These are phyloP conservation scores for Fusarium continuum DNA, from an alignment of 2,329 filamentous ascomycete genomes.

Conservation along the genomic window DNA sequence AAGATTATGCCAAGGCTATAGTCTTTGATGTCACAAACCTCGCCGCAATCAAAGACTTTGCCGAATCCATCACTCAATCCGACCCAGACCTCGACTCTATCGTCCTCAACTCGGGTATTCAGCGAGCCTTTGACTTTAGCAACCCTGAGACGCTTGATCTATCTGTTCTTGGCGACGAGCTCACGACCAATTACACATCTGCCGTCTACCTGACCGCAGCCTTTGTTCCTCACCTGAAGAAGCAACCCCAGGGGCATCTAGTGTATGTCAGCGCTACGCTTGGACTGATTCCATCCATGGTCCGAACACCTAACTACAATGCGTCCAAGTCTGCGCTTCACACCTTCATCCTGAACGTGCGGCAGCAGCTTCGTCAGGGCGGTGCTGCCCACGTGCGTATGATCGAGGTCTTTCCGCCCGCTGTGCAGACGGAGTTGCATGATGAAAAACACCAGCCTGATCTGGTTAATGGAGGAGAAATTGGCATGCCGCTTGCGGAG, in stretches of 20 bases:
- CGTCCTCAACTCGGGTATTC: slow-evolving; percentile 66
- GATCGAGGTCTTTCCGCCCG: slow-evolving; percentile 44
- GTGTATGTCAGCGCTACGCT: slow-evolving; percentile 42
- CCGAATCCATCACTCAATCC: slow-evolving; percentile 15
- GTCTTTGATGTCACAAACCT: slow-evolving; percentile 57
- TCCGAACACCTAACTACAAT: slow-evolving; percentile 43
- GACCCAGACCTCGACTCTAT: slow-evolving; percentile 54
- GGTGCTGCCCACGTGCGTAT: slow-evolving; percentile 25
- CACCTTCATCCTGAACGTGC: slow-evolving; percentile 38
- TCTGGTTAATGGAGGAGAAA: slow-evolving; percentile 39
- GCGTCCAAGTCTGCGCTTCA: slow-evolving; percentile 43
- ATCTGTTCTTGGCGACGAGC: slow-evolving; percentile 39
- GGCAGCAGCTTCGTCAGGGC: slow-evolving; percentile 33
- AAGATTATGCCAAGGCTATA: slow-evolving; percentile 49
- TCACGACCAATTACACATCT: slow-evolving; percentile 43
- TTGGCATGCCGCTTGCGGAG: slow-evolving; percentile 51
- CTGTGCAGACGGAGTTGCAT: slow-evolving; percentile 44
- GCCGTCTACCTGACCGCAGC: slow-evolving; percentile 42
- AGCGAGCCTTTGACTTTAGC: slow-evolving; percentile 52
- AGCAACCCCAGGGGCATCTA: slow-evolving; percentile 20
- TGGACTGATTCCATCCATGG: slow-evolving; percentile 32
- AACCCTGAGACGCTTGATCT: slow-evolving; percentile 42
- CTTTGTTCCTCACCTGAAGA: slow-evolving; percentile 42
- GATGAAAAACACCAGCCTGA: slow-evolving; percentile 42
- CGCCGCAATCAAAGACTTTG: slow-evolving; percentile 42